phyloP scores from a whole-genome alignment of 2,329 filamentous ascomycete genomes.

The Aureobasidium namibiae region DNA sequence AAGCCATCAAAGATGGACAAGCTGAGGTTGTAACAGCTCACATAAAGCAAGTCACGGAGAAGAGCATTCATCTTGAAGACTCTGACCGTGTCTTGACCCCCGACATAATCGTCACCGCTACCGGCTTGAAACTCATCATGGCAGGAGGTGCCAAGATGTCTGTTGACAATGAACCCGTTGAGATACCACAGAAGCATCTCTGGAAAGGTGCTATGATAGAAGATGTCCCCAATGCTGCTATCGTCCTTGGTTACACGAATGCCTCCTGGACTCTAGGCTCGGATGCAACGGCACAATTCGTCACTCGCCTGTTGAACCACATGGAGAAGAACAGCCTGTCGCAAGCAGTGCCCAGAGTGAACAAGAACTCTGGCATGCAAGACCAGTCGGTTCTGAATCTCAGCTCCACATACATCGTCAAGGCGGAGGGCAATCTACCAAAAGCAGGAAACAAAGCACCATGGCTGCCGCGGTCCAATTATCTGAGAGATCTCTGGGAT shows the following conservation, averaged over 20 bases:
- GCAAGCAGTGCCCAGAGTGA: constrained; percentile 38
- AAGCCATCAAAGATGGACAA: constrained; percentile 41
- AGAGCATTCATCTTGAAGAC: constrained; percentile 41
- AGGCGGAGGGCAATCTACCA: constrained; percentile 35
- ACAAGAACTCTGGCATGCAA: constrained; percentile 30
- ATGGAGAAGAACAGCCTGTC: constrained; percentile 39
- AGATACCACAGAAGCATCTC: constrained; percentile 43
- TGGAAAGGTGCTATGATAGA: constrained; percentile 57
- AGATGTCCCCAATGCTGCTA: constrained; percentile 52
- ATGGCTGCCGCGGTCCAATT: constrained; percentile 37
- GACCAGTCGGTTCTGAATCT: constrained; percentile 36
- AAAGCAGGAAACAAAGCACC: constrained; percentile 38
- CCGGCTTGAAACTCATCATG: constrained; percentile 50
- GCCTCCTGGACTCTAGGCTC: constrained; percentile 56
- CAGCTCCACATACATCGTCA: constrained; percentile 45
- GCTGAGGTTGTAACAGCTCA: constrained; percentile 48
- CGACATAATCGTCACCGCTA: constrained; percentile 59
- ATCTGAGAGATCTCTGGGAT: constrained; percentile 36
- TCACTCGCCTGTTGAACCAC: constrained; percentile 43
- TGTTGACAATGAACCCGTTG: constrained; percentile 43
- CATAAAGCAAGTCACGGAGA: constrained; percentile 42
- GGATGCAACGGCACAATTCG: constrained; percentile 44
- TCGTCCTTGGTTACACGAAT: constrained; percentile 53
- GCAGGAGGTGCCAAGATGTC: constrained; percentile 44
- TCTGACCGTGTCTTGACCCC: constrained; percentile 40